Evolutionary conservation across 345 rosid genomes (phyloP).

Genomic region (Eucalyptus sp.): DNA sequence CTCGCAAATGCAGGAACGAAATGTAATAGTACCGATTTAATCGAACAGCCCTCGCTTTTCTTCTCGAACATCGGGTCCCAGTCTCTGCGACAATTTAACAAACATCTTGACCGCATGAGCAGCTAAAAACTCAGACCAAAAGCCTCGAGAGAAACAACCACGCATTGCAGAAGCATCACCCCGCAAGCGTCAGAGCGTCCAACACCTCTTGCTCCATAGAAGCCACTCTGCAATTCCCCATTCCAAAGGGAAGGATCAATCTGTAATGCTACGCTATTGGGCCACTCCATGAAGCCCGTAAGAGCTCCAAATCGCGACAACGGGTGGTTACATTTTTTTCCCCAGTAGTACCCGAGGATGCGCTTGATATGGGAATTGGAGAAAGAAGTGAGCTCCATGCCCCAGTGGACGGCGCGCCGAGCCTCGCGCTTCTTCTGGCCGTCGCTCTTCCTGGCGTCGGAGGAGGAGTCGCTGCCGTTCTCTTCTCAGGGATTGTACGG

Average conservation of each 20-base stretch:
- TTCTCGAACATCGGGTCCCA: conserved; percentile 67
- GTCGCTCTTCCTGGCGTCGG: conserved; percentile 45
- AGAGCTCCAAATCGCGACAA: not conserved
- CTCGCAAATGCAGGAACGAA: not conserved
- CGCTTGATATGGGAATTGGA: conserved; percentile 55
- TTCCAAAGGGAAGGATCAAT: not conserved
- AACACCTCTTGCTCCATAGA: conserved; percentile 53
- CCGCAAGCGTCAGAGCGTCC: conserved; percentile 66
- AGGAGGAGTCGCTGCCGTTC: conserved; percentile 21
- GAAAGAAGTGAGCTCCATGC: conserved; percentile 70
- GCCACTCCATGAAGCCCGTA: not conserved
- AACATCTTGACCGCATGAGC: conserved; percentile 25
- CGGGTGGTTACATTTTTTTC: not conserved
- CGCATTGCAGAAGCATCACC: conserved; percentile 15
- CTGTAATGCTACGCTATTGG: not conserved
- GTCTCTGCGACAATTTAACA: conserved; percentile 46
- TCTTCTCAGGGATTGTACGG: conserved; percentile 4
- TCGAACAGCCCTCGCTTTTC: conserved; percentile 14
- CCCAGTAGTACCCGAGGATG: conserved; percentile 30
- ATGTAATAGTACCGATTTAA: conserved; percentile 27
- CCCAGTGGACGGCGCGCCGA: conserved; percentile 67
- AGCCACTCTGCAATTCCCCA: conserved; percentile 23
- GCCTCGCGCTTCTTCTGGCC: conserved; percentile 87
- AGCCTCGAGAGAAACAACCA: not conserved
- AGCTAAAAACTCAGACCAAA: not conserved